phyloP scores from a whole-genome alignment of 208 protist genomes.

The Crithidia brevicula region DNA sequence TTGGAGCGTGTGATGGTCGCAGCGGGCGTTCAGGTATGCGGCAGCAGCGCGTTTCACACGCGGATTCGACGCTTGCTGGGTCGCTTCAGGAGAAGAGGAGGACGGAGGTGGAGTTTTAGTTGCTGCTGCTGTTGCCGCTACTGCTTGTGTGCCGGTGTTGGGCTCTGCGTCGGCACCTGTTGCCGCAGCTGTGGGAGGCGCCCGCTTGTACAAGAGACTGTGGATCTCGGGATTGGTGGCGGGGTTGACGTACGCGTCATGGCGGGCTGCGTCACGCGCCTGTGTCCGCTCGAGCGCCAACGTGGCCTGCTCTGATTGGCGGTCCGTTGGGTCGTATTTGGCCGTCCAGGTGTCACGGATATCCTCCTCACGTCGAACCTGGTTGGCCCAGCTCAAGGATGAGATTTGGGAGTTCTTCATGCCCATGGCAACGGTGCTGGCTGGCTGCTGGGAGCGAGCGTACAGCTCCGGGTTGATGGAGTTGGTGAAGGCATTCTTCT shows the following conservation, averaged over 20 bases:
- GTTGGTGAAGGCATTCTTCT: conserved; percentile 51
- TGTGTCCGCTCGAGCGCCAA: conserved; percentile 52
- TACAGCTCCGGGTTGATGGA: conserved; percentile 70
- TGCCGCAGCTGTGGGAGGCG: background rate
- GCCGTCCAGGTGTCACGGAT: conserved; percentile 42
- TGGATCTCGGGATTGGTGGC: conserved; percentile 58
- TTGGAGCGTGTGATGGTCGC: conserved; percentile 33
- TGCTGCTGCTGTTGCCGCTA: too few relatives aligned
- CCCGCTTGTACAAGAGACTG: conserved; percentile 42
- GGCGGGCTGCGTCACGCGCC: conserved; percentile 35
- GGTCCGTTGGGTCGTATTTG: conserved; percentile 39
- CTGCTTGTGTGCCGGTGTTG: too few relatives aligned
- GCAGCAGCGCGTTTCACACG: conserved; percentile 6
- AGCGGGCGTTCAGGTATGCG: conserved; percentile 49
- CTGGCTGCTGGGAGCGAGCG: conserved; percentile 49
- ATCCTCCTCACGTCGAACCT: conserved; percentile 56
- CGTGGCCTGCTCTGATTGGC: conserved; percentile 11
- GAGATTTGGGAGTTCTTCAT: conserved; percentile 64
- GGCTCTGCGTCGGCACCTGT: background rate
- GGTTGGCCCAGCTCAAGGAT: conserved; percentile 54
- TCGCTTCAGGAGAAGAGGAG: background rate
- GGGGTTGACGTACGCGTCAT: conserved; percentile 37
- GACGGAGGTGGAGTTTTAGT: too few relatives aligned
- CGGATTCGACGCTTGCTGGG: background rate
- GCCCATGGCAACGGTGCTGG: conserved; percentile 74